Evolutionary conservation across 2,329 filamentous ascomycete species (phyloP).

Genomic region (Diplodia corticola): DNA sequence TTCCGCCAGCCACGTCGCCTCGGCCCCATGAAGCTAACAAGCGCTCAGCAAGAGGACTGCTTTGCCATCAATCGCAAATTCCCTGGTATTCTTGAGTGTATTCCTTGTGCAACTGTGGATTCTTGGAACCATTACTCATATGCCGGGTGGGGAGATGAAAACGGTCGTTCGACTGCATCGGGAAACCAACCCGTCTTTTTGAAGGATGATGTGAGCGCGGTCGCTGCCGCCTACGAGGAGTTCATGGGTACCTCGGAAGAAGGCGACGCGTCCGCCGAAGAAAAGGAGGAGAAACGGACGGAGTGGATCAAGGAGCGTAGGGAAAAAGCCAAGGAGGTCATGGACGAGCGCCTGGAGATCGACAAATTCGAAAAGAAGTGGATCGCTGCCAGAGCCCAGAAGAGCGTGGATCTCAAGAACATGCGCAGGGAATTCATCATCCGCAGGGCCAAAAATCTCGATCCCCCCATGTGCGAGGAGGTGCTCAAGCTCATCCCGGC

Average conservation of each 20-base stretch:
- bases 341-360: constrained; percentile 38
- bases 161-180: constrained; percentile 35
- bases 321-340: constrained; percentile 6
- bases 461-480: constrained; percentile 37
- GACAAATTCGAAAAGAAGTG: constrained; percentile 40
- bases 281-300: constrained; percentile 32
- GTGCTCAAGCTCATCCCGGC: constrained; percentile 42
- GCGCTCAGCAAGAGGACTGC: constrained; percentile 34
- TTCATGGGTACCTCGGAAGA: neutral
- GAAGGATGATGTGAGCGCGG: constrained; percentile 17
- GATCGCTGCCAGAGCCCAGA: constrained; percentile 32
- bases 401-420: constrained; percentile 36
- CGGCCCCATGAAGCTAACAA: neutral
- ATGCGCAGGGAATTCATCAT: constrained; percentile 40
- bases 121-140: constrained; percentile 42
- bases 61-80: constrained; percentile 29
- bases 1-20: constrained; percentile 14
- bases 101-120: constrained; percentile 39
- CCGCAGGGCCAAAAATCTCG: constrained; percentile 39
- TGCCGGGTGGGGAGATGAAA: constrained; percentile 37
- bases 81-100: constrained; percentile 30
- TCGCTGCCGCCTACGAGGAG: constrained; percentile 7
- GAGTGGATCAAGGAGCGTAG: constrained; percentile 26
- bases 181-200: constrained; percentile 20
- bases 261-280: neutral